Conservation (phyloP, 306 rosid species). For the Vigna hirtella region DNA sequence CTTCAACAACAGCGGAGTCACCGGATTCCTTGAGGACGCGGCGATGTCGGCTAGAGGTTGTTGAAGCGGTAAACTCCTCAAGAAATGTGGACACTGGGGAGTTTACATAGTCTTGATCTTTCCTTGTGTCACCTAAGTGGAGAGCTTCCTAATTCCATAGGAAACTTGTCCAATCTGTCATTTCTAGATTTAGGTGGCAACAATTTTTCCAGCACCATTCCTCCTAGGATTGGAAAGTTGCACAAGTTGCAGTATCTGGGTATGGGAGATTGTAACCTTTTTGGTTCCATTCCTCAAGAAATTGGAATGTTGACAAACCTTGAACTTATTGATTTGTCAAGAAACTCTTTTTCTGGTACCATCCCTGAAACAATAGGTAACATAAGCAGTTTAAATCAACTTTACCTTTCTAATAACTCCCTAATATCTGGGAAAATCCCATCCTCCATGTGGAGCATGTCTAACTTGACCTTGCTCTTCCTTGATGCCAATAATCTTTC, state of each 20-base stretch:
- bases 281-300: constrained; percentile 48
- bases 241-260: neutral
- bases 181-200: constrained; percentile 34
- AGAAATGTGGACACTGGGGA: constrained; percentile 39
- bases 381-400: neutral
- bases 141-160: constrained; percentile 29
- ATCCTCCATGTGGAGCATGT: constrained; percentile 38
- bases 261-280: neutral
- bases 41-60: too few species aligned
- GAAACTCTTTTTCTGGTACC: constrained; percentile 7
- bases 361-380: constrained; percentile 47
- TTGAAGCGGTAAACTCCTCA: constrained; percentile 6
- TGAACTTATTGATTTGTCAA: neutral
- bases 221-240: constrained; percentile 48
- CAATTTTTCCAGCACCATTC: constrained; percentile 21
- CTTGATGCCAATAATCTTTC: constrained; percentile 14
- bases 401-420: constrained; percentile 25
- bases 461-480: constrained; percentile 12
- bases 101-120: constrained; percentile 28
- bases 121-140: constrained; percentile 33
- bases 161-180: constrained; percentile 42
- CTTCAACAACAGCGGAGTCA: too few species aligned
- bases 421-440: constrained; percentile 42
- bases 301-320: constrained; percentile 47
- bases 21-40: too few species aligned